Evolutionary conservation across 306 rosid species (phyloP).

Genomic region (Cyclanthera cordifolia): DNA sequence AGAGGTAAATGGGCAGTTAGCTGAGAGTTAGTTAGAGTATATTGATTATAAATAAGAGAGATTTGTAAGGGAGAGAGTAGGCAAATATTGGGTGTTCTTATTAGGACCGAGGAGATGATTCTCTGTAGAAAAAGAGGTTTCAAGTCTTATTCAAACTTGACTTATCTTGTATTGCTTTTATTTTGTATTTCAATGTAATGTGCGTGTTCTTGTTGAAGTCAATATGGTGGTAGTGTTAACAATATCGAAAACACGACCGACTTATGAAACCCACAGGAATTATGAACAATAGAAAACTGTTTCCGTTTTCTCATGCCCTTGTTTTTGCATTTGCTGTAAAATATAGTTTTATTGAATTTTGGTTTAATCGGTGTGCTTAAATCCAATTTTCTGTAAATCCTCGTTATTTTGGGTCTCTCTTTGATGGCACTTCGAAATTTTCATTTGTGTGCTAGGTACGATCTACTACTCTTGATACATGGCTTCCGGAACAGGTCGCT

Average conservation of each 20-base stretch:
- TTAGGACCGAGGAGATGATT: too few species aligned
- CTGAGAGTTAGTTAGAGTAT: too few species aligned
- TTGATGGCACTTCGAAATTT: slow-evolving; percentile 9
- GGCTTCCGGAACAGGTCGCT: slow-evolving; percentile 85
- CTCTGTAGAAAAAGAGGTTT: too few species aligned
- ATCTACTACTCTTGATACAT: slow-evolving; percentile 85
- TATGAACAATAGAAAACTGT: background rate
- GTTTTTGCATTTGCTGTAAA: slow-evolving; percentile 4
- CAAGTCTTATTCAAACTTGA: too few species aligned
- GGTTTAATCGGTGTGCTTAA: background rate
- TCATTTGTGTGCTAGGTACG: slow-evolving; percentile 45
- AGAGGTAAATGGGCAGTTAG: too few species aligned
- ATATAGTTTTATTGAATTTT: slow-evolving; percentile 2
- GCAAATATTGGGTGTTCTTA: too few species aligned
- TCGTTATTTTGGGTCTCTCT: background rate
- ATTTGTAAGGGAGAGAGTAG: too few species aligned
- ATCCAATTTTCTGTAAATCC: background rate
- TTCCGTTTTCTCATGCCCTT: background rate
- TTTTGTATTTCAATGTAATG: too few species aligned
- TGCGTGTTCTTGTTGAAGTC: too few species aligned
- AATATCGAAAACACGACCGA: background rate
- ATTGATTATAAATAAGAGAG: too few species aligned
- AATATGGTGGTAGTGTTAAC: background rate
- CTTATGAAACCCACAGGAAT: background rate
- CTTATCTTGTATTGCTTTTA: too few species aligned